Base-by-base conservation (phyloP, 208 protist species). In the Endotrypanum monterogeii region DNA sequence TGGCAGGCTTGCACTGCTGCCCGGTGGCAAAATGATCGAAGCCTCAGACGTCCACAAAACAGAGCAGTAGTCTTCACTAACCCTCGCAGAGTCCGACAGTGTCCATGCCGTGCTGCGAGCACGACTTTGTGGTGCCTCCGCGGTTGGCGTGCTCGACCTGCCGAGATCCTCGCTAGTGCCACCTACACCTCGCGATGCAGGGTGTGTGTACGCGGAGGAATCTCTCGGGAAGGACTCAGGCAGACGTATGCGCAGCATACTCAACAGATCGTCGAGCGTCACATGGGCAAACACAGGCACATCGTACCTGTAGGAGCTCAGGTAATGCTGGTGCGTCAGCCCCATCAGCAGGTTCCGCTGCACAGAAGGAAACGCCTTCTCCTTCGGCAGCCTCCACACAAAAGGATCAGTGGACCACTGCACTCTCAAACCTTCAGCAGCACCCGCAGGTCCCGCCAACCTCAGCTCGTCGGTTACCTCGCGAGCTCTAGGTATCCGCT, bases 321-420 rank as follows among this genome's bases (percentile, higher is more conserved):
- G 4, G 55, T 72, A 72, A 30, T 32, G 20, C n/a, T 25, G 35
- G 32, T 54, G 50, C 8, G 67, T 72, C 9, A 72, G 67, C 51
- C 4, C 39, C 67, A 20, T 18, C 28, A 72, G 48, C 8, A 72
- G 32, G 25, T n/a, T 18, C 54, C 30, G n/a, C 37, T 37, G 67
- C 16, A 72, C 20, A 1, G 5, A 14, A 3, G 67, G 67, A 44
- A 72, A 72, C n/a, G 67, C 54, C 14, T 46, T 54, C 1, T 44
- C 7, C 7, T 9, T 37, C 28, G 32, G 32, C 51, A 72, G 20
- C 11, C 20, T 63, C 41, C 35, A 74, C 9, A 57, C 30, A 35
- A 67, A 66, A 1, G 70, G 48, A n/a, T n/a, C n/a, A n/a, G n/a
- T n/a, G n/a, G n/a, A n/a, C n/a, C n/a, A n/a, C n/a, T n/a, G n/a